Evolutionary conservation across 1,284 basidiomycete species (phyloP).

Genomic region (Austropuccinia psidii): DNA sequence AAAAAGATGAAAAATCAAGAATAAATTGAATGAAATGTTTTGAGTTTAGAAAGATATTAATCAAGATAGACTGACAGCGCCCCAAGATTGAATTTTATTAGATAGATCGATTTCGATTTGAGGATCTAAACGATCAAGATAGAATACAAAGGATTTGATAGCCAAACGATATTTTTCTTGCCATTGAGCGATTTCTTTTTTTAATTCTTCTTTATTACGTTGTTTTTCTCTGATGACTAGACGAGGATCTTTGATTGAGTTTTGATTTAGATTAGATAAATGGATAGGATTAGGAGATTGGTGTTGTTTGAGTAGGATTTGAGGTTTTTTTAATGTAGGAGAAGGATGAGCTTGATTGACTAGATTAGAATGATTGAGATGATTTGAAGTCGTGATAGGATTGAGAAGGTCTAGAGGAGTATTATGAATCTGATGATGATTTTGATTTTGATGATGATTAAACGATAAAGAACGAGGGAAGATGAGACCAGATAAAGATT

Average conservation of each 20-base stretch:
- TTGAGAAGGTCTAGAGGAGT: constrained; percentile 10
- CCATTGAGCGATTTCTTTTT: constrained; percentile 53
- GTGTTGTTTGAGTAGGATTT: neutral
- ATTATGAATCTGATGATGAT: neutral
- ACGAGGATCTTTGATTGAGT: neutral
- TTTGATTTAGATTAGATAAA: neutral
- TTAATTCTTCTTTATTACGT: constrained; percentile 23
- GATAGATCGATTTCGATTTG: constrained; percentile 54
- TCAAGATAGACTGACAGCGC: constrained; percentile 59
- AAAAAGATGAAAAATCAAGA: constrained; percentile 31
- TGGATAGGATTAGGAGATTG: neutral
- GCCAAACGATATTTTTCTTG: constrained; percentile 71
- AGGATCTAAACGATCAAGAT: constrained; percentile 66
- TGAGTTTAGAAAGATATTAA: constrained; percentile 6
- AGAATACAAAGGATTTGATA: constrained; percentile 75
- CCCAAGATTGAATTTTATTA: constrained; percentile 59
- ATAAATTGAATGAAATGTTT: constrained; percentile 9
- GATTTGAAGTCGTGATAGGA: neutral
- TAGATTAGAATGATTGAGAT: neutral
- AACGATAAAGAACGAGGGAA: neutral
- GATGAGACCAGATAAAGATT: constrained; percentile 9
- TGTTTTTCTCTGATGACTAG: constrained; percentile 5
- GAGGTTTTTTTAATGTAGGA: neutral
- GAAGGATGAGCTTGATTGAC: neutral
- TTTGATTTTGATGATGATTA: neutral